Percentiles rank a stretch among this genome's conserved stretches.
Evolutionary conservation across 441 rosid species (phyloP).

Genomic region (Mallotus repandus): DNA sequence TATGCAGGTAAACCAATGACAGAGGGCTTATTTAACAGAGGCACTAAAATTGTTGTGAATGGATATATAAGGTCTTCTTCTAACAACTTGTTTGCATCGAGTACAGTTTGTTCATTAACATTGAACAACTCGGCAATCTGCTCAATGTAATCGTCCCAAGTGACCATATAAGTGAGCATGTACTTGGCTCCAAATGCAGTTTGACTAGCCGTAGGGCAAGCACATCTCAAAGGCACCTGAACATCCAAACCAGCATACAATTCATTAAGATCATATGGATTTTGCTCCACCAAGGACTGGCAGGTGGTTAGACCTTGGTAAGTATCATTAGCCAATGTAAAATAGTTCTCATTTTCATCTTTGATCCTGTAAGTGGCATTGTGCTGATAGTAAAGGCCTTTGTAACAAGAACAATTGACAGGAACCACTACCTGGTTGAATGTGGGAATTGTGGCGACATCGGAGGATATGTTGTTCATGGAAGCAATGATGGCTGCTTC

Average conservation of each 20-base stretch:
- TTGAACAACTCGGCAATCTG: not conserved
- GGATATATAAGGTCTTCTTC: constrained; percentile 5
- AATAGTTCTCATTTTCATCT: constrained; percentile 9
- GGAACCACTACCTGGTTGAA: constrained; percentile 20
- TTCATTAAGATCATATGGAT: constrained; percentile 6
- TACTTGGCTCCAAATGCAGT: not conserved
- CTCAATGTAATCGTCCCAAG: not conserved
- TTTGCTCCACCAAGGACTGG: constrained; percentile 28
- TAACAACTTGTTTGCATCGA: not conserved
- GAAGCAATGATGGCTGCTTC: constrained; percentile 3
- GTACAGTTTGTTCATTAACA: constrained; percentile 3
- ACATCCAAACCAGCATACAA: not conserved
- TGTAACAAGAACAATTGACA: constrained; percentile 27
- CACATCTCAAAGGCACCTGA: constrained; percentile 1
- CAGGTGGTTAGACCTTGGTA: constrained; percentile 40
- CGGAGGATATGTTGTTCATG: constrained; percentile 3
- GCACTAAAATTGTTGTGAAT: not conserved
- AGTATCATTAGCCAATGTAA: constrained; percentile 20
- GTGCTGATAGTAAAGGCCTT: constrained; percentile 21
- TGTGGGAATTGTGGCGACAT: not conserved
- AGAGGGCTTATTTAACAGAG: not conserved
- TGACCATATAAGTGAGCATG: not conserved
- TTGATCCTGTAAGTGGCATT: constrained; percentile 17
- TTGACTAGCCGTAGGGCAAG: constrained; percentile 1
- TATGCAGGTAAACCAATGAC: not conserved